These are phyloP conservation scores for Irpex sp. DNA, from an alignment of 1,284 basidiomycete genomes.

Conservation along the genomic window DNA sequence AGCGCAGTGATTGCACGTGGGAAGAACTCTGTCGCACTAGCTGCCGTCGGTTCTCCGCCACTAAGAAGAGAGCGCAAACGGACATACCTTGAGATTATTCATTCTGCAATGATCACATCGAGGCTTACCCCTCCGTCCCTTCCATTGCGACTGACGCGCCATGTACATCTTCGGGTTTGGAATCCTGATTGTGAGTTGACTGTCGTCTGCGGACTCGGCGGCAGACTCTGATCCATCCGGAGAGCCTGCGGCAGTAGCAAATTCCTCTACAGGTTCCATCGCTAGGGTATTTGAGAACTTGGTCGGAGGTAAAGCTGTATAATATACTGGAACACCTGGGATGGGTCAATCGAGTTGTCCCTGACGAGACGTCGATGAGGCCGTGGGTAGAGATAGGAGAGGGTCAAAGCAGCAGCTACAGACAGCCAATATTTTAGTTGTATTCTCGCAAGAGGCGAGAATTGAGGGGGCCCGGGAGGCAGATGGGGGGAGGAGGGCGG, in stretches of 20 bases:
- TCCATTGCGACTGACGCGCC: constrained; percentile 61
- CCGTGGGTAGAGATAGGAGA: background rate
- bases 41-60: background rate
- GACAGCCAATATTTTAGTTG: background rate
- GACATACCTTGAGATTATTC: constrained; percentile 65
- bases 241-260: constrained; percentile 26
- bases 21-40: constrained; percentile 68
- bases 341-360: background rate
- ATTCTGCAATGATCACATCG: constrained; percentile 68
- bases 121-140: constrained; percentile 66
- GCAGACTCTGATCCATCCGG: constrained; percentile 42
- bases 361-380: background rate
- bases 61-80: constrained; percentile 2
- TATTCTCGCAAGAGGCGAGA: background rate
- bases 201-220: constrained; percentile 49
- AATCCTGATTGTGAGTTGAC: constrained; percentile 60
- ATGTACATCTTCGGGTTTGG: constrained; percentile 36
- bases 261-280: constrained; percentile 7
- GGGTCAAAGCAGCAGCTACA: background rate
- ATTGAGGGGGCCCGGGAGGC: constrained; percentile 2
- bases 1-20: constrained; percentile 70
- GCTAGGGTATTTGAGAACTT: background rate
- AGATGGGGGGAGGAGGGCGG: background rate
- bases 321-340: background rate
- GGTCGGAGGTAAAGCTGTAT: background rate